Base-by-base conservation (phyloP, 306 rosid species). In the Lathyrus aphaca region DNA sequence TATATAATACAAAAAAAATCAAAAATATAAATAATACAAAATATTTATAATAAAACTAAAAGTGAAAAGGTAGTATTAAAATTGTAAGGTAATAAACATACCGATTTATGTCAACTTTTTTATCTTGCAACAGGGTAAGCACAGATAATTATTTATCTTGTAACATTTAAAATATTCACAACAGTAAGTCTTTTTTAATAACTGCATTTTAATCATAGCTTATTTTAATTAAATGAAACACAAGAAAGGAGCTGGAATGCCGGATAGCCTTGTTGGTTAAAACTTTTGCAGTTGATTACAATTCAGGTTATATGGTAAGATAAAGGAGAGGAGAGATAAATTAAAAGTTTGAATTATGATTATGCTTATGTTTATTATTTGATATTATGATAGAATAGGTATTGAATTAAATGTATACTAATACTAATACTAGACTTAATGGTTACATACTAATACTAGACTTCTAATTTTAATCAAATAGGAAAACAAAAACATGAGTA, bases 391-490 rank as follows among this genome's bases (percentile, higher is more conserved):
- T 38, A 61, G 32, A 38, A 17, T 62, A 62, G 21, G 68, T 32
- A 12, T 19, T 18, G 50, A 40, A 13, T 12, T 62, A 6, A 18
- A 62, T 19, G 12, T 62, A 62, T 19, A 39, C 17, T 18, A 12
- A 62, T 19, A 39, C 17, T 18, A 12, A 6, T 40, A 39, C 18
- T 62, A 39, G 32, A 62, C 50, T 38, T 40, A 30, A 30, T 30
- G 37, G 37, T 30, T 30, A 30, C 37, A 62, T 19, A 62, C 32
- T 18, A 12, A 12, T 40, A 18, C 11, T 62, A 38, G 48, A 62
- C 49, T 38, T 39, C 46, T 35, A 16, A 62, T 62, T 62, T 49
- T 39, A 17, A 62, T 62, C 67, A 62, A 38, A 62, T 11, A 62
- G 5, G 67, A 39, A 62, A 40, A 62, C 30, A 62, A 38, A 23